Evolutionary conservation across 2,329 filamentous ascomycete species (phyloP).

Genomic region (Alternaria burnsii): DNA sequence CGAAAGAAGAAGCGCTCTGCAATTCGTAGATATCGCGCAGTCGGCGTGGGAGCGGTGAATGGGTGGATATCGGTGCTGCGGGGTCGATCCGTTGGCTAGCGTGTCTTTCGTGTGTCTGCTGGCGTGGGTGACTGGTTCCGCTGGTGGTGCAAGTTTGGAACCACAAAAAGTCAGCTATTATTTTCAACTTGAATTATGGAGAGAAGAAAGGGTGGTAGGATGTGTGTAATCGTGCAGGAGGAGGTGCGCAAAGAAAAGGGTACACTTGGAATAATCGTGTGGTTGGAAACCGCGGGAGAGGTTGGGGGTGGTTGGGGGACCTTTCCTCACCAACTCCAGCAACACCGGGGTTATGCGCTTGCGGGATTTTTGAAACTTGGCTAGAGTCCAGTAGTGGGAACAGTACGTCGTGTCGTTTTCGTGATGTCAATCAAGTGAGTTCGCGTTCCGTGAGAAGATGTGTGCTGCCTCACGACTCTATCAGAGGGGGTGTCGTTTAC

Average conservation of each 20-base stretch:
- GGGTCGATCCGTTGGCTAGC: constrained; percentile 28
- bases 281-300: constrained; percentile 30
- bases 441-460: constrained; percentile 5
- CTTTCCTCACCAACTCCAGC: constrained; percentile 13
- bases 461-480: constrained; percentile 13
- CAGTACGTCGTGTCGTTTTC: constrained; percentile 6
- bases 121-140: constrained; percentile 8
- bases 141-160: constrained; percentile 2
- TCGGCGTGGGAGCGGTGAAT: constrained; percentile 26
- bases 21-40: constrained; percentile 8
- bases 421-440: constrained; percentile 12
- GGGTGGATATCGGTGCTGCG: constrained; percentile 19
- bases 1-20: constrained; percentile 6
- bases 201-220: constrained; percentile 10
- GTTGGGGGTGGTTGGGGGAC: constrained; percentile 27
- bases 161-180: constrained; percentile 22
- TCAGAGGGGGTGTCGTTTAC: not conserved
- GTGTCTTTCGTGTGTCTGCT: constrained; percentile 13
- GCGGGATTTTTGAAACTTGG: constrained; percentile 11
- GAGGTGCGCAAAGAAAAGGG: constrained; percentile 41
- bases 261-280: constrained; percentile 40
- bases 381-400: not conserved
- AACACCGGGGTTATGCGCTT: constrained; percentile 13
- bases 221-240: constrained; percentile 26
- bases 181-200: not conserved